phyloP scores from a whole-genome alignment of 352 stramenopile genomes.

The Phytophthora sojae region DNA sequence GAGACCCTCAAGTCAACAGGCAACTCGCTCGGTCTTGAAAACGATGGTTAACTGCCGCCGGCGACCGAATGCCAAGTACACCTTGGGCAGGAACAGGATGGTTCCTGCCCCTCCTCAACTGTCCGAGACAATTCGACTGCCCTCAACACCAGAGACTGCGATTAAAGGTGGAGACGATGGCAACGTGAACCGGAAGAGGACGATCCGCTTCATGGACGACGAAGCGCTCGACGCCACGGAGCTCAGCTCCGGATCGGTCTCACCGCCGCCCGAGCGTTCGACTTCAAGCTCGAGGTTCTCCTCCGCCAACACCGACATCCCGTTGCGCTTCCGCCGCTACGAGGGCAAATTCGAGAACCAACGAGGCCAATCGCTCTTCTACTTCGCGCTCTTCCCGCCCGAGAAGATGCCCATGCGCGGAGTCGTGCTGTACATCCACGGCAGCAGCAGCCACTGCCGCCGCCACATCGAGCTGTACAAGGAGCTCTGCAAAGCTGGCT shows the following conservation, averaged over 20 bases:
- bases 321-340: constrained; percentile 37
- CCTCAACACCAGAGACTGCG: background rate
- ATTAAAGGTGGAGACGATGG: background rate
- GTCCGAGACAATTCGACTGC: constrained; percentile 22
- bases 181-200: constrained; percentile 20
- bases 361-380: constrained; percentile 49
- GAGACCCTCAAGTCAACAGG: background rate
- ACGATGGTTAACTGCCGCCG: constrained; percentile 35
- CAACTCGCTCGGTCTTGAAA: constrained; percentile 24
- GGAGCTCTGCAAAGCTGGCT: constrained; percentile 48
- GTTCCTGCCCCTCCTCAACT: constrained; percentile 16
- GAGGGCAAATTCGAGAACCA: constrained; percentile 51
- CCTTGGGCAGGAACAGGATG: constrained; percentile 4
- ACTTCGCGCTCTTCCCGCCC: constrained; percentile 49
- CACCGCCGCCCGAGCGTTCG: constrained; percentile 13
- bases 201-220: constrained; percentile 36
- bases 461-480: constrained; percentile 56
- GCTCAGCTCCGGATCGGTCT: constrained; percentile 13
- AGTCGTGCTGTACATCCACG: constrained; percentile 60
- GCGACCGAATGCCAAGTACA: constrained; percentile 24
- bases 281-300: constrained; percentile 18
- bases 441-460: constrained; percentile 51
- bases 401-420: constrained; percentile 41
- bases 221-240: constrained; percentile 16
- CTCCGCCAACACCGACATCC: constrained; percentile 16